These are phyloP conservation scores for Cutaneotrichosporon spelunceum DNA, from an alignment of 1,284 basidiomycete species.

Conservation along the genomic window DNA sequence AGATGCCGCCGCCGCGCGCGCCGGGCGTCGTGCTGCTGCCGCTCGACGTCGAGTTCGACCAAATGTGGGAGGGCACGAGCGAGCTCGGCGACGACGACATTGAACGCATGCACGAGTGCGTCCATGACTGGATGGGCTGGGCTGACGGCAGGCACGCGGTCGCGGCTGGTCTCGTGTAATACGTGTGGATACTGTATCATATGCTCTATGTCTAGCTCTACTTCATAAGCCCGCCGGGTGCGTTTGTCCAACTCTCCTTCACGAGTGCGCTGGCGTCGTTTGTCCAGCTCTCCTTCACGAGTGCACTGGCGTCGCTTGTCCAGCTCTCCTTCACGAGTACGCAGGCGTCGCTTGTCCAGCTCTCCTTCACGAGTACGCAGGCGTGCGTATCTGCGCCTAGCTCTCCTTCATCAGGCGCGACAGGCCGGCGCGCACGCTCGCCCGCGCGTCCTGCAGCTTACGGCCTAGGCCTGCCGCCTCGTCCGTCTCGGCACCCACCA, in stretches of 20 bases:
- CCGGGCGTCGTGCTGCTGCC: slow-evolving; percentile 53
- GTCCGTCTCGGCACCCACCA: neutral
- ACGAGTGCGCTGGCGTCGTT: neutral
- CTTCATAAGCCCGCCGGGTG: neutral
- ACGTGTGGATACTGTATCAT: too few relatives aligned
- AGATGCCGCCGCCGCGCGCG: slow-evolving; percentile 29
- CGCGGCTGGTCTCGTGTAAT: neutral
- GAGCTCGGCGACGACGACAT: slow-evolving; percentile 81
- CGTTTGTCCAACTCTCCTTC: too few relatives aligned
- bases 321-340: too few relatives aligned
- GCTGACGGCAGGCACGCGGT: neutral
- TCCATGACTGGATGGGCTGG: neutral
- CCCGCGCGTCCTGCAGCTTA: neutral
- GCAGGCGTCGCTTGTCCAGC: too few relatives aligned
- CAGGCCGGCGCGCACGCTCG: neutral
- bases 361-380: too few relatives aligned
- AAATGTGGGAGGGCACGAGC: slow-evolving; percentile 83
- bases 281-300: too few relatives aligned
- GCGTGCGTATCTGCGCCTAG: too few relatives aligned
- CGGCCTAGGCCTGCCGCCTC: neutral
- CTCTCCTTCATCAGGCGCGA: neutral
- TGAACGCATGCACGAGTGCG: slow-evolving; percentile 42
- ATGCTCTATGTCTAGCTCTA: slow-evolving; percentile 4
- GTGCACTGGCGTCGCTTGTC: too few relatives aligned
- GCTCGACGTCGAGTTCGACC: slow-evolving; percentile 84